Evolutionary conservation across 2,329 filamentous ascomycete species (phyloP), one percentile per base, ranked within the genome.

Genomic region (Stachybotrys echinatus): DNA sequence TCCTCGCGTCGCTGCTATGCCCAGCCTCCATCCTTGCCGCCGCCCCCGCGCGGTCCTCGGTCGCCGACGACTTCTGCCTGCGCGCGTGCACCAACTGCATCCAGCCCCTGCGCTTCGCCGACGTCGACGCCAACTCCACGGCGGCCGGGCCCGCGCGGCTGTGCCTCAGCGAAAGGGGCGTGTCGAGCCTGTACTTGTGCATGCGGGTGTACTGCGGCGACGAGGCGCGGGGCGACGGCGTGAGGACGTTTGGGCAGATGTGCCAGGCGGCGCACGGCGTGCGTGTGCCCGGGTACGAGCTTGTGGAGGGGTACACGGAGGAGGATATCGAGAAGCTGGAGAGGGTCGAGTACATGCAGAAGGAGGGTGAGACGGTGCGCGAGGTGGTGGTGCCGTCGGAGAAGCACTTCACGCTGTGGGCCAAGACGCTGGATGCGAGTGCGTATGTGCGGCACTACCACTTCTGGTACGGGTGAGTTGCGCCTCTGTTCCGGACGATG

Each of bases 101-200:
- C 3, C 49, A 47, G 20, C 45, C 51, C 6, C 53, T 65, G 18
- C 59, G 55, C n/a, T 72, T 70, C 50, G 55, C 57, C 46, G 69
- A 71, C 45, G 54, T 57, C 40, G 52, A 57, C 4, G 23, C n/a
- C n/a, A n/a, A 49, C 17, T 51, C 55, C 4, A 51, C 54, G 18
- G 56, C 57, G 6, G 55, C 54, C 7, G 48, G n/a, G n/a, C n/a
- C 52, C 6, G 52, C 54, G 14, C 52, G 53, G 14, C 47, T 56
- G 2, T 73, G 70, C 50, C 52, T 60, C 23, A 71, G 66, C 27
- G 54, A 49, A 0, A 53, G 63, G 23, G 53, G 56, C 2, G 52
- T 64, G 3, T 7, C 55, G 2, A 72, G 70, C 3, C 53, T 72
- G 8, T 72, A 68, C 17, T 50, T 74, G 0, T 76, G 73, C 37